Percentiles rank a stretch among this genome's conserved stretches.
These are phyloP conservation scores for Triglochin maritima DNA, from an alignment of 106 monocot genomes.

Conservation along the genomic window DNA sequence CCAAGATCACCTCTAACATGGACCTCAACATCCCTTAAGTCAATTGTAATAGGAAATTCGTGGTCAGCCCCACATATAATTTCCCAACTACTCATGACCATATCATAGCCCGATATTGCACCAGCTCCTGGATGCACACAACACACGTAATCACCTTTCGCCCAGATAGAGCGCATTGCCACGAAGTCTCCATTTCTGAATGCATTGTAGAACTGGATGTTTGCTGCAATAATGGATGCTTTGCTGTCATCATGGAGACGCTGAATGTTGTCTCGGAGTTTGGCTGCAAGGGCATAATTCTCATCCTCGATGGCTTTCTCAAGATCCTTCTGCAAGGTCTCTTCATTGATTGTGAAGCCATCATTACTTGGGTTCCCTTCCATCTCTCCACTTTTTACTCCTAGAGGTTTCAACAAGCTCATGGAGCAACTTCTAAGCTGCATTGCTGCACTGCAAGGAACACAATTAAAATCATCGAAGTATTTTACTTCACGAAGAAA, in stretches of 20 bases:
- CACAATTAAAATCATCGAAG: constrained; percentile 4
- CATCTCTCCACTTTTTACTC: constrained; percentile 53
- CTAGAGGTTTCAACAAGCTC: constrained; percentile 4
- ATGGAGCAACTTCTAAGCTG: constrained; percentile 3
- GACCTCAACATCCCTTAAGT: constrained; percentile 71
- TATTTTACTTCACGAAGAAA: too few species aligned
- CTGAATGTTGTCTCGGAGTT: constrained; percentile 64
- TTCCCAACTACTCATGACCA: constrained; percentile 92
- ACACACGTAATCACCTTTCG: constrained; percentile 63
- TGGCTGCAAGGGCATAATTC: constrained; percentile 74
- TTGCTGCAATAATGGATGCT: constrained; percentile 59
- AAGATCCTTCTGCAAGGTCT: constrained; percentile 52
- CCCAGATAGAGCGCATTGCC: constrained; percentile 79
- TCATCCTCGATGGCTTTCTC: constrained; percentile 74
- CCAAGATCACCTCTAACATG: constrained; percentile 64
- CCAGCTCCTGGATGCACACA: constrained; percentile 85
- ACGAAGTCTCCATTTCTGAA: constrained; percentile 79
- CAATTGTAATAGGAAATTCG: constrained; percentile 81
- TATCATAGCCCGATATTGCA: constrained; percentile 72
- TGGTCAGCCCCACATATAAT: constrained; percentile 64
- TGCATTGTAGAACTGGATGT: constrained; percentile 69
- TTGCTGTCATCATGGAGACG: constrained; percentile 67
- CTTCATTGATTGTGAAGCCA: constrained; percentile 38
- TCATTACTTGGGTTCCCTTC: constrained; percentile 41
- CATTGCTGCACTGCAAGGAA: constrained; percentile 31